Evolutionary conservation across 2,329 filamentous ascomycete species (phyloP), one percentile per base, ranked within the genome.

Genomic region (Ceratocystis cacaofunesta): DNA sequence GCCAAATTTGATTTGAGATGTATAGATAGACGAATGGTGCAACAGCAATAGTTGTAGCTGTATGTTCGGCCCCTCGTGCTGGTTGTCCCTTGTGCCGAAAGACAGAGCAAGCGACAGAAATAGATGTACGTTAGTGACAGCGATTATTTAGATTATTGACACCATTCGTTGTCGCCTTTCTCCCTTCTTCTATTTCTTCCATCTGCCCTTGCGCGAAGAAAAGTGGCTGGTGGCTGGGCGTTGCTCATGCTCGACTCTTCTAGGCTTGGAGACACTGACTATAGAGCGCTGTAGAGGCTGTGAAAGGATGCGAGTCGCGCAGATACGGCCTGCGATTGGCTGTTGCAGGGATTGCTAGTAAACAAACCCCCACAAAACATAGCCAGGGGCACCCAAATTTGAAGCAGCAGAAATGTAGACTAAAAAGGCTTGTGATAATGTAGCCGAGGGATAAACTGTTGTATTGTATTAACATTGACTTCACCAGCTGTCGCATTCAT

Each of bases 311-410:
- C 43, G 44, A 55, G 62, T 58, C 44, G 50, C 48, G 36, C 57
- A 44, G 57, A 10, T 28, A 43, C 22, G 8, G 30, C 17, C 57
- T 32, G 36, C 64, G 62, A 67, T 67, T 67, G 66, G 66, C 41
- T 60, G 41, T 22, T 12, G 41, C 57, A 36, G 64, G 58, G 58
- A 41, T 46, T 28, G 58, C 57, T 46, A 66, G 66, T 65, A 67
- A 67, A 65, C 66, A 67, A 67, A 67, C 61, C 57, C 32, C 65
- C 62, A 65, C 62, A 67, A 58, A 17, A 65, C 8, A 32, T 15
- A 67, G 22, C 48, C 30, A 61, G 36, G 19, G 28, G 60, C 36
- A 61, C 32, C 60, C 3, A 61, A 28, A 22, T 50, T 41, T 57
- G 10, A 57, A 57, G 52, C 15, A 41, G 10, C 36, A 41, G 52